These are phyloP conservation scores for Cubamyces lactineus DNA, from an alignment of 768 basidiomycete genomes.

Conservation along the genomic window DNA sequence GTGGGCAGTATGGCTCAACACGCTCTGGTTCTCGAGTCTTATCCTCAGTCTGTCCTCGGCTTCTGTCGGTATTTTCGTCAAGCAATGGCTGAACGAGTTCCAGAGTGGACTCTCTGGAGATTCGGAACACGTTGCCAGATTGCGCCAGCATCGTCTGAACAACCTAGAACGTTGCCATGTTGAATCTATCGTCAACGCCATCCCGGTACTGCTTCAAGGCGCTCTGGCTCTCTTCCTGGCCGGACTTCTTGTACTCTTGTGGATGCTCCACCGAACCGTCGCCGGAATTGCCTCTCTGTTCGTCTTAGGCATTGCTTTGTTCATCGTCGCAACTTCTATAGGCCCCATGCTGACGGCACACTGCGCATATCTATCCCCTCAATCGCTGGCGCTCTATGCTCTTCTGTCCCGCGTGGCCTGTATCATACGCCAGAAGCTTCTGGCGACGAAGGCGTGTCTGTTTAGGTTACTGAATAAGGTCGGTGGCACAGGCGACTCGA, in stretches of 20 bases:
- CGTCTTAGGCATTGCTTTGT: background rate
- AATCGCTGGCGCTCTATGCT: background rate
- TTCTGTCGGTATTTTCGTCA: conserved; percentile 33
- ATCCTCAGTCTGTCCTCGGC: conserved; percentile 31
- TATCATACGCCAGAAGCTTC: no score
- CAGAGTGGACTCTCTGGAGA: background rate
- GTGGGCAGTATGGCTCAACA: conserved; percentile 26
- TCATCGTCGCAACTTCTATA: background rate
- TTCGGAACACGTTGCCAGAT: conserved; percentile 3
- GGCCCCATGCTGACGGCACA: background rate
- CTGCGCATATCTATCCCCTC: conserved; percentile 15
- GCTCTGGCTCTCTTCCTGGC: conserved; percentile 27
- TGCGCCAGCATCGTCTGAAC: conserved; percentile 26
- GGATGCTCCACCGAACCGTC: conserved; percentile 16
- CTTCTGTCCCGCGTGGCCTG: no score
- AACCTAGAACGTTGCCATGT: conserved; percentile 26
- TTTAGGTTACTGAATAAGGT: no score
- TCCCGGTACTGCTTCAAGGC: conserved; percentile 28
- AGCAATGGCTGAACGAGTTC: conserved; percentile 34
- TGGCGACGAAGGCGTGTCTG: no score
- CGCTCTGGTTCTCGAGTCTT: conserved; percentile 33
- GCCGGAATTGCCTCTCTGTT: conserved; percentile 5
- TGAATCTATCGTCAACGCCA: conserved; percentile 7
- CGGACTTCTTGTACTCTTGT: conserved; percentile 24
- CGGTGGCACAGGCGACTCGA: no score